phyloP scores from a whole-genome alignment of 768 basidiomycete genomes.

The Amanita pseudoporphyria region DNA sequence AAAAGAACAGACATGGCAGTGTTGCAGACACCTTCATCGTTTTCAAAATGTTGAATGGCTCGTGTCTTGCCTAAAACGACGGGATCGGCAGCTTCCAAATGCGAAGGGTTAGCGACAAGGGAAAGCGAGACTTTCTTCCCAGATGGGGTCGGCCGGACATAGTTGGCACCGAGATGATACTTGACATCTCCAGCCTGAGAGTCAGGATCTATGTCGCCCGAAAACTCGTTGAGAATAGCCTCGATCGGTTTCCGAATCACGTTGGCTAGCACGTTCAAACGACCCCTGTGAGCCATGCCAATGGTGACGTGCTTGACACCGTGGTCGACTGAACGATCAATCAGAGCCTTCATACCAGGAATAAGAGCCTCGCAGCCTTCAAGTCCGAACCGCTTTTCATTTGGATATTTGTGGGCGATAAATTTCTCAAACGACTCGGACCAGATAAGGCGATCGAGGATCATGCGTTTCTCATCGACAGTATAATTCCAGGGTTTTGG shows the following conservation, averaged over 20 bases:
- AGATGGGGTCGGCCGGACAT: conserved; percentile 93
- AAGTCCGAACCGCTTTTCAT: conserved; percentile 98
- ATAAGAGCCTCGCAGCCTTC: conserved; percentile 97
- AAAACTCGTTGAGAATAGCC: conserved; percentile 96
- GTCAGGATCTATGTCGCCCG: conserved; percentile 62
- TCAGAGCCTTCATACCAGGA: conserved; percentile 99
- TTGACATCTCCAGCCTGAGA: conserved; percentile 96
- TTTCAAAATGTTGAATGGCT: conserved; percentile 90
- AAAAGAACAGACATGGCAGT: conserved; percentile 93
- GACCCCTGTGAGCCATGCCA: conserved; percentile 99
- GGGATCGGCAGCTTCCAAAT: conserved; percentile 94
- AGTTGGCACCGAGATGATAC: conserved; percentile 98
- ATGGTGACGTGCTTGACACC: conserved; percentile 96
- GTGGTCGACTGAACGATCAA: conserved; percentile 94
- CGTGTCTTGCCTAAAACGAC: conserved; percentile 99
- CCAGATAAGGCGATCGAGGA: conserved; percentile 98
- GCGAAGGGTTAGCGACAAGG: conserved; percentile 97
- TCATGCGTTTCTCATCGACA: conserved; percentile 97
- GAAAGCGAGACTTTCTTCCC: conserved; percentile 98
- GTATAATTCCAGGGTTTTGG: conserved; percentile 98
- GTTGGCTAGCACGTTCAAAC: conserved; percentile 95
- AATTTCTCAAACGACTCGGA: conserved; percentile 99
- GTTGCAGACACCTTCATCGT: conserved; percentile 68
- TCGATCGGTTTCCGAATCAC: conserved; percentile 98
- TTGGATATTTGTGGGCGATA: conserved; percentile 97